These are phyloP conservation scores for Colletotrichum abscissum DNA, from an alignment of 2,329 filamentous ascomycete genomes.

Conservation along the genomic window DNA sequence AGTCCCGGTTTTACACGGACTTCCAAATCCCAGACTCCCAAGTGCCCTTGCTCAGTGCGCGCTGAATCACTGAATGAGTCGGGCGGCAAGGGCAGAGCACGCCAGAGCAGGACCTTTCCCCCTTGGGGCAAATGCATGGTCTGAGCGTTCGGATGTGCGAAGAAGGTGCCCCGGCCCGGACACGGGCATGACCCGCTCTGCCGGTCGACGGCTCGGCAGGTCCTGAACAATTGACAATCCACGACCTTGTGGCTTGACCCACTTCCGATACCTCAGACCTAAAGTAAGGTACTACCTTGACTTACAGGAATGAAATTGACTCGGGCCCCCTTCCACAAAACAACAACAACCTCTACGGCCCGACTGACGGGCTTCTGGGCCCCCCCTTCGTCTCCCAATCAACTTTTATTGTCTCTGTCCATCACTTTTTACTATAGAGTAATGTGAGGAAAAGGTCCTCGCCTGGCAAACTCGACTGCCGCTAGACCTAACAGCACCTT, in stretches of 20 bases:
- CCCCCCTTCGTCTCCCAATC: not conserved
- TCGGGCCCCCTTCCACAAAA: not conserved
- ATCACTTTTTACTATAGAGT: not conserved
- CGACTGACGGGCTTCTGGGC: not conserved
- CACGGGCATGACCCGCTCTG: not conserved
- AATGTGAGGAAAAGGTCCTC: not conserved
- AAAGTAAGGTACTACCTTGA: no score
- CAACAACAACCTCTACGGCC: slow-evolving; percentile 3
- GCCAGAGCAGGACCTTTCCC: not conserved
- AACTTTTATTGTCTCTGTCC: not conserved
- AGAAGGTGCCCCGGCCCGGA: slow-evolving; percentile 19
- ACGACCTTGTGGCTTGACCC: slow-evolving; percentile 1
- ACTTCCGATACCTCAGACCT: not conserved
- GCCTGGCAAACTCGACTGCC: not conserved
- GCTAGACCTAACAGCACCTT: not conserved
- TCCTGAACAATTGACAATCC: not conserved
- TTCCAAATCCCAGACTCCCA: no score
- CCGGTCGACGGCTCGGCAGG: slow-evolving; percentile 13
- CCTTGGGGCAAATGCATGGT: slow-evolving; percentile 29
- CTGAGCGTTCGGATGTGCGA: slow-evolving; percentile 18
- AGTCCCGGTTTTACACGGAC: not conserved
- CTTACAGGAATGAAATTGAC: not conserved
- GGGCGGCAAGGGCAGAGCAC: no score
- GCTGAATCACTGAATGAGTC: not conserved
- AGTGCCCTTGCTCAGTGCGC: not conserved